Base-by-base conservation (phyloP, 805 yeast genomes). In the Clavispora vitiphila region DNA sequence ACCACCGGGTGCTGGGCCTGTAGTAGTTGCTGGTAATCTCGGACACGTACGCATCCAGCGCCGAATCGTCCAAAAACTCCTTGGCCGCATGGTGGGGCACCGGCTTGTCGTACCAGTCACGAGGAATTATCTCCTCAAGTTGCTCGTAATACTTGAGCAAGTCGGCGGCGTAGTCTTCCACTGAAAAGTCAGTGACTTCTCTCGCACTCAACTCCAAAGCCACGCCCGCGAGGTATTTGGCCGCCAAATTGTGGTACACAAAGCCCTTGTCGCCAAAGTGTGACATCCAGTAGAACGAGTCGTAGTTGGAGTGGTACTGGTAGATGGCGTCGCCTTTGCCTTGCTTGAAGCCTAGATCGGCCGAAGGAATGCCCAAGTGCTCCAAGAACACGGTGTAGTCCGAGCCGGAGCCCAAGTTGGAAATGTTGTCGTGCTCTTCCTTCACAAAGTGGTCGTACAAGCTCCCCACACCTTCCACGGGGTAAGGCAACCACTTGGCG, bases 331-430 rank as follows among this genome's bases (percentile, higher is more conserved):
- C 82, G 4, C 51, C 49, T 9, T 47, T 41, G 2, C 60, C 61
- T 37, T 64, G 56, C 32, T 55, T 56, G 64, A 53, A 38, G 8
- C 77, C 44, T 10, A 49, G 10, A 68, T 66, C 57, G 9, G 78
- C 69, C 0, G 84, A 72, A 2, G 90, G 86, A 30, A 83, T 74
- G 5, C 88, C 90, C 48, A 82, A 57, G 54, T 78, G 80, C 51
- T 76, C 76, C 57, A 82, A 86, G 50, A 81, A 81, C 8, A 78
- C 78, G 2, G 77, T 69, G 52, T 68, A 75, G 53, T 78, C 83
- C 1, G 81, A 48, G 10, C 53, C 53, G 5, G 52, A 48, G 8
- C 53, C 53, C 41, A 51, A 43, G 16, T 64, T 54, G 3, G 53
- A 57, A 37, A 79, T 64, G 4, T 46, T 39, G 34, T 49, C 54